Conservation (phyloP, 1,139 yeast genomes). For the Lodderomyces orthopsilosis region DNA sequence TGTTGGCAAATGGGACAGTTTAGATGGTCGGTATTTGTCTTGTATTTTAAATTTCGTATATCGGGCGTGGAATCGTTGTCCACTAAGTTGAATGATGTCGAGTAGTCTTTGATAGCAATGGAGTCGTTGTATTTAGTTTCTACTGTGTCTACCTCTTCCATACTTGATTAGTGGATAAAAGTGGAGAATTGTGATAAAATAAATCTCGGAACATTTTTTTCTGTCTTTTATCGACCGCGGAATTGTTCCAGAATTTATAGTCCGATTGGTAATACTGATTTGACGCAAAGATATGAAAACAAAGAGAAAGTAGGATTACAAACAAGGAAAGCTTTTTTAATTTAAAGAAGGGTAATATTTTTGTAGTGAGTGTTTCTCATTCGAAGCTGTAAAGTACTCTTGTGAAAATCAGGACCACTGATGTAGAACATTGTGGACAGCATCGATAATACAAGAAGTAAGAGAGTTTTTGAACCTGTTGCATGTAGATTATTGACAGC, state of each 20-base stretch:
- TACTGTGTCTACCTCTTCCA: not conserved
- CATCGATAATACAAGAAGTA: too few species aligned
- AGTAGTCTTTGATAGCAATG: conserved; percentile 8
- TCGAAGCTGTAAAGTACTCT: too few species aligned
- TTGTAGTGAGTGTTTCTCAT: too few species aligned
- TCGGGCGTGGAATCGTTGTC: conserved; percentile 26
- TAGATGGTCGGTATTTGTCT: conserved; percentile 49
- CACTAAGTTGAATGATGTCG: conserved; percentile 21
- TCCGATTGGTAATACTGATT: too few species aligned
- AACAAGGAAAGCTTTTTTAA: too few species aligned
- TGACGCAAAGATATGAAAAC: too few species aligned
- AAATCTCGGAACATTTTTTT: not conserved
- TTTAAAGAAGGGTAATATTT: too few species aligned
- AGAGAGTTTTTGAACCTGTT: too few species aligned
- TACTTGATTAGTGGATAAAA: not conserved
- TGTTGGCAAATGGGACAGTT: conserved; percentile 59
- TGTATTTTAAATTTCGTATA: conserved; percentile 32
- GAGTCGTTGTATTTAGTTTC: conserved; percentile 13
- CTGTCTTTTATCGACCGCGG: not conserved
- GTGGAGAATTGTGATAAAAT: not conserved
- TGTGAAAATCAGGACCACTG: too few species aligned
- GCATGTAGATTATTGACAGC: too few species aligned
- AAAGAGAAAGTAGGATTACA: too few species aligned
- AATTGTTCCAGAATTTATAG: not conserved
- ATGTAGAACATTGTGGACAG: too few species aligned